Percentiles rank a stretch among this genome's conserved stretches.
phyloP scores from a whole-genome alignment of 2,329 filamentous ascomycete species.

The Phyllosticta citrichinensis region DNA sequence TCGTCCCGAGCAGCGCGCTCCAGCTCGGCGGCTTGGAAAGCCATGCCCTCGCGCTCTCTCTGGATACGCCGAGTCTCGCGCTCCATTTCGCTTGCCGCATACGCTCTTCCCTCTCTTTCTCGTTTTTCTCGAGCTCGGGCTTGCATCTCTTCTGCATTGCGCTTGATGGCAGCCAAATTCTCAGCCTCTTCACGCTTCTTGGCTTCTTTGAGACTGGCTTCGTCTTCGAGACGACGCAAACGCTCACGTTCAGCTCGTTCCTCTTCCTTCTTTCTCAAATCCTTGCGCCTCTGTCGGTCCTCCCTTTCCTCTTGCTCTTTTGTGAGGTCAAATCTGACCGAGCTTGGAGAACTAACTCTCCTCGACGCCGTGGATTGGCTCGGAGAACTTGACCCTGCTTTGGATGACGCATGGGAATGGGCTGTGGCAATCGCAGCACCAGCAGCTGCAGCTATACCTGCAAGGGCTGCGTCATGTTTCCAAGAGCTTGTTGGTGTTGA shows the following conservation, averaged over 20 bases:
- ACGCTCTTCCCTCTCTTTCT: slow-evolving; percentile 16
- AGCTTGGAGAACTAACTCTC: slow-evolving; percentile 25
- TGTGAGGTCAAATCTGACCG: slow-evolving; percentile 49
- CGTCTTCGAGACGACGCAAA: slow-evolving; percentile 6
- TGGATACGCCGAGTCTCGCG: slow-evolving; percentile 24
- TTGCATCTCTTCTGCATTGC: slow-evolving; percentile 15
- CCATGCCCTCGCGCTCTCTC: slow-evolving; percentile 17
- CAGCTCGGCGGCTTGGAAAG: slow-evolving; percentile 12
- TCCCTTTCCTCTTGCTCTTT: slow-evolving; percentile 46
- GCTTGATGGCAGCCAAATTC: slow-evolving; percentile 15
- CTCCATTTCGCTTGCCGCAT: slow-evolving; percentile 12
- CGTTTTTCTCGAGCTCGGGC: slow-evolving; percentile 14
- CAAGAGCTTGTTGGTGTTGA: slow-evolving; percentile 34
- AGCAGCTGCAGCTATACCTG: slow-evolving; percentile 34
- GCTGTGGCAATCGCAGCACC: slow-evolving; percentile 22
- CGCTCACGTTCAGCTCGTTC: slow-evolving; percentile 14
- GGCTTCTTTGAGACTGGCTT: slow-evolving; percentile 18
- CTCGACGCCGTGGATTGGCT: slow-evolving; percentile 4
- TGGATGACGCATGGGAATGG: background rate
- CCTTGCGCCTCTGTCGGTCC: slow-evolving; percentile 25
- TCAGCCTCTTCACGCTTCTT: slow-evolving; percentile 13
- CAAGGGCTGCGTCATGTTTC: slow-evolving; percentile 34
- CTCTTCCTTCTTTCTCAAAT: slow-evolving; percentile 17
- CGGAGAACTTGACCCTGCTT: slow-evolving; percentile 2
- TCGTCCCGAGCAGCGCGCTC: slow-evolving; percentile 19